These are phyloP conservation scores for Byssothecium circinans DNA, from an alignment of 2,329 filamentous ascomycete genomes.

Conservation along the genomic window DNA sequence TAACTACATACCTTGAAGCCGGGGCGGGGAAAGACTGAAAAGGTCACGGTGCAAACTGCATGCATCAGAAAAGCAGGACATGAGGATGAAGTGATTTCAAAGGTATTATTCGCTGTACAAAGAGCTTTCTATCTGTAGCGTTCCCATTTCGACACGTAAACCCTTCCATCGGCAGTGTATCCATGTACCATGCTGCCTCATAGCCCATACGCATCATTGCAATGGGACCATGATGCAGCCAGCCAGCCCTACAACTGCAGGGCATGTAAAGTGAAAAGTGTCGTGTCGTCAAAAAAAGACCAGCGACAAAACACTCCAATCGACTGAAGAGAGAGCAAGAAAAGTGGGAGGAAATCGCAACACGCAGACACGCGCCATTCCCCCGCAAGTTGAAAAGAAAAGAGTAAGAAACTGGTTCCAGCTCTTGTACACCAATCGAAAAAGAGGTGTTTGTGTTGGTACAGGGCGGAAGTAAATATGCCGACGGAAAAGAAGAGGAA, in stretches of 20 bases:
- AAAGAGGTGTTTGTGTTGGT: slow-evolving; percentile 6
- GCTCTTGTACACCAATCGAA: background rate
- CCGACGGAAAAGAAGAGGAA: slow-evolving; percentile 6
- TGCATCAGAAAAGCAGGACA: background rate
- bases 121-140: slow-evolving; percentile 6
- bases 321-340: background rate
- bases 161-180: background rate
- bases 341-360: background rate
- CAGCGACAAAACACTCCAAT: background rate
- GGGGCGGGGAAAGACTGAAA: background rate
- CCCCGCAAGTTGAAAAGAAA: background rate
- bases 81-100: slow-evolving; percentile 6
- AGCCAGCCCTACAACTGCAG: background rate
- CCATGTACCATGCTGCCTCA: background rate
- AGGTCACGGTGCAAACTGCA: background rate
- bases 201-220: background rate
- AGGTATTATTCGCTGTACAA: slow-evolving; percentile 23
- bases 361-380: background rate
- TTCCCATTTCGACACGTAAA: background rate
- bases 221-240: background rate
- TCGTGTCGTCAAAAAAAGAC: background rate
- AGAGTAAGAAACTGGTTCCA: background rate
- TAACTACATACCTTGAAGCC: no score
- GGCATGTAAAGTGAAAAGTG: background rate
- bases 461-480: slow-evolving; percentile 11